Evolutionary conservation across 768 basidiomycete species (phyloP), one percentile per base, ranked within the genome.

Genomic region (Phanerochaete sordida): DNA sequence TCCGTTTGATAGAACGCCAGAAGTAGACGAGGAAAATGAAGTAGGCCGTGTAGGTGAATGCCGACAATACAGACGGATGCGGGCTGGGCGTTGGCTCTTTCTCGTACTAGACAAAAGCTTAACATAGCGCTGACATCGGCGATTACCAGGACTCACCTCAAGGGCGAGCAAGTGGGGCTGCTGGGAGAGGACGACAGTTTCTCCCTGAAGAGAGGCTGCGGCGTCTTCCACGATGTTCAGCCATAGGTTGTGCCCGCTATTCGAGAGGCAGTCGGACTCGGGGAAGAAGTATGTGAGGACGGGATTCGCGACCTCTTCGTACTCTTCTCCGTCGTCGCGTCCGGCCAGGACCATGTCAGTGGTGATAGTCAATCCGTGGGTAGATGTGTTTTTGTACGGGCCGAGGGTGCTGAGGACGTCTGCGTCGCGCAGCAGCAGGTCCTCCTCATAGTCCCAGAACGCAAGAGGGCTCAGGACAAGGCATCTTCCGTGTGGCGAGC

Each of bases 211-310:
- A 27, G 72, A 69, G 19, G 72, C 72, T 0, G 76, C 73, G 1
- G 77, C 76, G 43, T 77, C 72, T 52, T 76, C 70, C 15, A 93
- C 74, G 11, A 80, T 75, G 35, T 87, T 75, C 49, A 82, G 70
- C 90, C 91, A 93, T 30, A 77, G 72, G 53, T 77, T 70, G 64
- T 90, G 91, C 43, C 87, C 87, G 13, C 76, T 70, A 56, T 78
- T 80, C 43, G 80, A 79, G 62, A 86, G 72, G 72, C 91, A 93
- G 63, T 88, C 85, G 16, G 77, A 81, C 64, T 91, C 88, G 1
- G 83, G 85, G 68, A 95, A 92, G 74, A 92, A 86, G 71, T 91
- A 94, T 0, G 91, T 92, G 59, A 93, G 77, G 16, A 86, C 90
- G 21, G 94, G 80, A 68, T 85, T 90, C 54, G 78, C 82, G 49